phyloP scores from a whole-genome alignment of 2,329 filamentous ascomycete genomes.

The Aureobasidium namibiae region DNA sequence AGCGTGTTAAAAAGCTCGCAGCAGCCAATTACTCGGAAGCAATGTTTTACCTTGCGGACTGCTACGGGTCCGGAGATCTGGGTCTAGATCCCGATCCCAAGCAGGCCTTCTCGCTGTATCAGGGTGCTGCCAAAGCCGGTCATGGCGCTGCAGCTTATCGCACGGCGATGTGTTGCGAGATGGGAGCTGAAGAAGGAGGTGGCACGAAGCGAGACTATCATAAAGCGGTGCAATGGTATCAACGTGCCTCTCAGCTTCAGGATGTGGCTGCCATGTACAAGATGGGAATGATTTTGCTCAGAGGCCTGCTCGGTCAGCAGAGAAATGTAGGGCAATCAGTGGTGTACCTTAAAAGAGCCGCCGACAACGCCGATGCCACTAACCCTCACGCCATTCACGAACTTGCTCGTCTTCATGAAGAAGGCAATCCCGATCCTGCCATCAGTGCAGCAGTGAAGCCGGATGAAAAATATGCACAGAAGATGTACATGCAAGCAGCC shows the following conservation, averaged over 20 bases:
- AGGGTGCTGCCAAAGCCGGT: slow-evolving; percentile 82
- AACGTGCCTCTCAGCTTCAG: slow-evolving; percentile 79
- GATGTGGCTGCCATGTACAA: slow-evolving; percentile 97
- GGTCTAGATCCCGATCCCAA: slow-evolving; percentile 76
- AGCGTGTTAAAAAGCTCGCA: slow-evolving; percentile 82
- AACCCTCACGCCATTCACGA: slow-evolving; percentile 96
- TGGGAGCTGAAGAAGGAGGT: slow-evolving; percentile 87
- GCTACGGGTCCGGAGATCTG: slow-evolving; percentile 71
- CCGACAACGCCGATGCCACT: slow-evolving; percentile 75
- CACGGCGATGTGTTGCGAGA: slow-evolving; percentile 94
- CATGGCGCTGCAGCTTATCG: slow-evolving; percentile 85
- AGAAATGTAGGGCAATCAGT: slow-evolving; percentile 79
- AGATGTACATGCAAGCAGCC: slow-evolving; percentile 76
- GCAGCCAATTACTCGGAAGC: slow-evolving; percentile 67
- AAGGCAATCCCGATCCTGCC: slow-evolving; percentile 46
- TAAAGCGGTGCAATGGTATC: slow-evolving; percentile 98
- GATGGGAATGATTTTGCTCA: slow-evolving; percentile 89
- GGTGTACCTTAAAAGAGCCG: slow-evolving; percentile 86
- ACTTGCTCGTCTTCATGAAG: slow-evolving; percentile 57
- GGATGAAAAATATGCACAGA: slow-evolving; percentile 74
- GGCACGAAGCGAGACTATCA: slow-evolving; percentile 83
- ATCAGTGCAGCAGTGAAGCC: slow-evolving; percentile 64
- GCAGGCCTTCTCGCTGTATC: slow-evolving; percentile 88
- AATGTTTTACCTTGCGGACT: slow-evolving; percentile 91
- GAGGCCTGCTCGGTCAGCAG: slow-evolving; percentile 82